These are phyloP conservation scores for Chlamydomonas applanata DNA, from an alignment of 139 green algal species.

Conservation along the genomic window DNA sequence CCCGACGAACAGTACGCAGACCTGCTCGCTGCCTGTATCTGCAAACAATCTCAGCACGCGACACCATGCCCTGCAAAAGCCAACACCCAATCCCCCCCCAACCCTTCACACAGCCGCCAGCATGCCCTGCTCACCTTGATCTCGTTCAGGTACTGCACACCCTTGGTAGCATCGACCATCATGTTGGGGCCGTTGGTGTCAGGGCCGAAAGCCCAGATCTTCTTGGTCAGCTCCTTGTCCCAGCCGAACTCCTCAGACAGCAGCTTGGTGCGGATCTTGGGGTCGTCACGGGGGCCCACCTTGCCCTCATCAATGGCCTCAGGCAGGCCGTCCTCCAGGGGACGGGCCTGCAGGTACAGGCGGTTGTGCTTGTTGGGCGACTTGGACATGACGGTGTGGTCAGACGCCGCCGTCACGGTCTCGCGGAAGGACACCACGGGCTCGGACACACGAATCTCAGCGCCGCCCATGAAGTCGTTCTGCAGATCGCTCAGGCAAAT, in stretches of 20 bases:
- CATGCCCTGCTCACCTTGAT: constrained; percentile 75
- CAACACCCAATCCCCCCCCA: too few species aligned
- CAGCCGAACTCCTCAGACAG: constrained; percentile 95
- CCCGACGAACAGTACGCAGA: too few species aligned
- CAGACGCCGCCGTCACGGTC: constrained; percentile 81
- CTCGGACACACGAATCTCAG: constrained; percentile 93
- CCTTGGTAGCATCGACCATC: constrained; percentile 96
- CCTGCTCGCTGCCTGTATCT: too few species aligned
- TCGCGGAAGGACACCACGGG: constrained; percentile 98
- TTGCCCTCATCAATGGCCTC: constrained; percentile 98
- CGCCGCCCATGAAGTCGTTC: constrained; percentile 99
- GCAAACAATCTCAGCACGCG: too few species aligned
- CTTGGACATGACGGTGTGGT: constrained; percentile 97
- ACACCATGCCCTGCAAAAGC: too few species aligned
- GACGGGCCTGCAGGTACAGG: constrained; percentile 92
- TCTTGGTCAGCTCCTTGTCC: constrained; percentile 99
- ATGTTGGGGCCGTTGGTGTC: constrained; percentile 98
- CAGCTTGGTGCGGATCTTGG: constrained; percentile 86
- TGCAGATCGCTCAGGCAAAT: constrained; percentile 99
- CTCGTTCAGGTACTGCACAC: constrained; percentile 99
- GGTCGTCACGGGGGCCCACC: constrained; percentile 89
- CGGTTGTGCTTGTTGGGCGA: constrained; percentile 99
- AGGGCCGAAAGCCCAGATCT: constrained; percentile 99
- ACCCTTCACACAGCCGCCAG: too few species aligned
- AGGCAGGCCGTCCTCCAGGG: constrained; percentile 95